Evolutionary conservation across 805 yeast species (phyloP).

Genomic region (Candida endomychidarum): DNA sequence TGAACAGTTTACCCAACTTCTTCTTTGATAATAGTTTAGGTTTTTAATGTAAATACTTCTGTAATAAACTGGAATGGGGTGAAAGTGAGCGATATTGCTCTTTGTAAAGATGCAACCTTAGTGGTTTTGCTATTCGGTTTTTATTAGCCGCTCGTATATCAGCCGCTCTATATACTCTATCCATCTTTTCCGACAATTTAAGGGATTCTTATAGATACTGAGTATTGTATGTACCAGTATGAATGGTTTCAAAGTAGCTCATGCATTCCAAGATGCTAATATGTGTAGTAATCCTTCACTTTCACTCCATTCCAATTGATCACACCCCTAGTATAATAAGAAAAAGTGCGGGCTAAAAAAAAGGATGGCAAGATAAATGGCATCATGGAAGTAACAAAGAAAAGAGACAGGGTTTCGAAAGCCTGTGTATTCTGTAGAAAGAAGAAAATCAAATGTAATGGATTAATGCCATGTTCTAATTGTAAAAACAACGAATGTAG

Average conservation of each 20-base stretch:
- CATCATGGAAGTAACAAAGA: slow-evolving; percentile 9
- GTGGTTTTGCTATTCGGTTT: too few species aligned
- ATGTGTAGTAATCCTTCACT: too few species aligned
- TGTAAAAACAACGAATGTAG: slow-evolving; percentile 34
- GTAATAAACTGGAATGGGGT: too few species aligned
- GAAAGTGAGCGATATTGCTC: too few species aligned
- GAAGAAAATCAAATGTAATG: slow-evolving; percentile 40
- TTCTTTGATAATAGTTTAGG: slow-evolving; percentile 39
- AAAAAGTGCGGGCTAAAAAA: background rate
- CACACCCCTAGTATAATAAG: background rate
- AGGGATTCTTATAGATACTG: too few species aligned
- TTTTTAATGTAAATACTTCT: slow-evolving; percentile 10
- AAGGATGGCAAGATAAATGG: background rate
- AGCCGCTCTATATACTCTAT: too few species aligned
- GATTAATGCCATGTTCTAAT: slow-evolving; percentile 33
- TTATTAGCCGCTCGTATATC: too few species aligned
- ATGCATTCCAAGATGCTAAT: too few species aligned
- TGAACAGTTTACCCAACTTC: slow-evolving; percentile 35
- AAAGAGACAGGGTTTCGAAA: slow-evolving; percentile 33
- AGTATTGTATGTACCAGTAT: too few species aligned
- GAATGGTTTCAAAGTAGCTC: too few species aligned
- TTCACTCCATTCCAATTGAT: background rate
- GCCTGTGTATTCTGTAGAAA: slow-evolving; percentile 39
- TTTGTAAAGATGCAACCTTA: too few species aligned
- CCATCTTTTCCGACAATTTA: too few species aligned